Conservation (phyloP, 352 stramenopile species). For the Globisporangium carolinianum region DNA sequence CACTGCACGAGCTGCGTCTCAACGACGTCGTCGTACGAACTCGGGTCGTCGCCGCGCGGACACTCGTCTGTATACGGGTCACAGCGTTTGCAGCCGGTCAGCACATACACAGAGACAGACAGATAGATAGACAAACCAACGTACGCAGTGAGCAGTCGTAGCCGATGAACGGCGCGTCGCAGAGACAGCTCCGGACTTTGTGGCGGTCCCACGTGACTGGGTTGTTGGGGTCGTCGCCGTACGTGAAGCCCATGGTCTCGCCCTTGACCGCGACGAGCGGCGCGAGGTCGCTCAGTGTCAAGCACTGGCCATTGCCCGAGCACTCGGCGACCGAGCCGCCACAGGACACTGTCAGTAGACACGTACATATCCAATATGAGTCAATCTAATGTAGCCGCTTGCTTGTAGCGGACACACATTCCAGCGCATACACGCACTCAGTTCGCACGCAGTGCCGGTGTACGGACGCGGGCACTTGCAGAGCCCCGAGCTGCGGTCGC, state of each 20-base stretch:
- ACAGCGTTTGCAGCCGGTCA: neutral
- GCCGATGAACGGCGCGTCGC: conserved; percentile 46
- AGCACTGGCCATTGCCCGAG: conserved; percentile 70
- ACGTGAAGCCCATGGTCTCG: conserved; percentile 41
- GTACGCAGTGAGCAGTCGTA: conserved; percentile 68
- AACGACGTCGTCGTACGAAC: conserved; percentile 44
- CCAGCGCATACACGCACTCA: conserved; percentile 33
- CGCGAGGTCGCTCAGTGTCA: conserved; percentile 58
- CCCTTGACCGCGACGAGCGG: conserved; percentile 48
- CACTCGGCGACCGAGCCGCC: conserved; percentile 35
- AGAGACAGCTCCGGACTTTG: conserved; percentile 64
- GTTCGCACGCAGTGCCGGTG: conserved; percentile 55
- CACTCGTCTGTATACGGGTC: conserved; percentile 34
- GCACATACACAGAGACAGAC: neutral
- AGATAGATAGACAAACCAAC: conserved; percentile 1
- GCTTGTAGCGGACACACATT: neutral
- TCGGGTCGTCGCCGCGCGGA: conserved; percentile 62
- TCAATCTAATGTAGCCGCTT: too few species aligned
- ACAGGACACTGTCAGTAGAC: conserved; percentile 39
- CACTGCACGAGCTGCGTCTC: conserved; percentile 66
- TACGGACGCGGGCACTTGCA: conserved; percentile 74
- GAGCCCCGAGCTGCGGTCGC: conserved; percentile 55
- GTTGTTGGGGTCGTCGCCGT: conserved; percentile 62
- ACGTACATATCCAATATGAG: neutral
- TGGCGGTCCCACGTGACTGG: conserved; percentile 61